Base-by-base conservation (phyloP, 2,329 filamentous ascomycete genomes). In the Phoma sp. region DNA sequence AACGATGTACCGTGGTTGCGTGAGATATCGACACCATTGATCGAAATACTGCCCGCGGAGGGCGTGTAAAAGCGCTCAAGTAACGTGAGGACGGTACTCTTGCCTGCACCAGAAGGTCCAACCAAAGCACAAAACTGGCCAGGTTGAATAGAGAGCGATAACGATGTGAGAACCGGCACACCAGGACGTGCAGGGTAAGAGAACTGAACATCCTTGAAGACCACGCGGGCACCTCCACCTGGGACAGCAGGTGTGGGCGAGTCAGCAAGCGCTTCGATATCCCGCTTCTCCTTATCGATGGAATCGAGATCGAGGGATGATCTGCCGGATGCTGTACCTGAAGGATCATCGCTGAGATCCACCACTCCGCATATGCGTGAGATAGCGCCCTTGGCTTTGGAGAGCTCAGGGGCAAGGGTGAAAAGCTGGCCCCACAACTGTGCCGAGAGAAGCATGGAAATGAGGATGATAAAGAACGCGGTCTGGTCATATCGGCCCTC, bases 221-320 rank as follows among this genome's bases (percentile, higher is more conserved):
- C 74, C 5, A 88, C 78, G 4, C 76, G 80, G 15, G 68, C 68
- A 17, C 67, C 71, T 20, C 60, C 60, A 30, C 70, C 96, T 89
- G 67, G 93, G 91, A 14, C 96, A 79, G n/a, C 77, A 84, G 78
- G 92, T 89, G 59, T 30, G 14, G 42, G 55, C 6, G 59, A 61
- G 20, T 68, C 62, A 11, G 58, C 68, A 7, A 58, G 25, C 6
- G 74, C 70, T 54, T 76, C 73, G 7, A 76, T 21, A 40, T 77
- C 72, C 15, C 53, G 58, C 42, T 68, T 64, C 32, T 67, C 61
- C n/a, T 62, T 59, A 23, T 96, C 83, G 60, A 90, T 85, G 50
- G 92, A 88, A 23, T 96, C 84, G 60, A 90, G 84, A 53, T 92
- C 88, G 10, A 97, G 81, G 0, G 93, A 96, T 60, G 91, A 89